Evolutionary conservation across 2,329 filamentous ascomycete genomes (phyloP).

Genomic region (Stachybotrys chartarum): DNA sequence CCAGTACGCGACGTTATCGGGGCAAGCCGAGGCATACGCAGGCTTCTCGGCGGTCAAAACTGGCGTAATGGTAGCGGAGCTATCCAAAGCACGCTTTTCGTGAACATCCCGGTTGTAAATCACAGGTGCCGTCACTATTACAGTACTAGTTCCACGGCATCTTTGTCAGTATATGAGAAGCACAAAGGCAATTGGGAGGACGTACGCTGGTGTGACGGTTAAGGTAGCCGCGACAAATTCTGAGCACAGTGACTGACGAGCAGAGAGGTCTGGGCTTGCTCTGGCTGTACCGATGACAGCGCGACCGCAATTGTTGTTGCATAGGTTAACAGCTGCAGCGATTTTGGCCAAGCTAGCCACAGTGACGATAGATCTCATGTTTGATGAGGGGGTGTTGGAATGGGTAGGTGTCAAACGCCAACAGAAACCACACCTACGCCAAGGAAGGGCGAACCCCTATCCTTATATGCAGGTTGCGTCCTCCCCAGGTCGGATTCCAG

Average conservation of each 20-base stretch:
- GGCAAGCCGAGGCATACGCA: constrained; percentile 9
- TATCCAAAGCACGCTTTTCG: neutral
- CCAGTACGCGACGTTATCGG: constrained; percentile 8
- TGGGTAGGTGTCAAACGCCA: neutral
- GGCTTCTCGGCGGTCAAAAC: constrained; percentile 1
- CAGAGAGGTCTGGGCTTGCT: neutral
- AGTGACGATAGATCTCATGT: neutral
- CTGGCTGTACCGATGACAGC: neutral
- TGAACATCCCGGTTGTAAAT: neutral
- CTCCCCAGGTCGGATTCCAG: too few species aligned
- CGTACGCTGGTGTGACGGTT: neutral
- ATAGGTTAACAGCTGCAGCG: neutral
- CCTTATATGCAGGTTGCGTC: too few species aligned
- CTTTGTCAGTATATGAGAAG: neutral
- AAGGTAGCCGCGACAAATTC: neutral
- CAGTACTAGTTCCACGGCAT: neutral
- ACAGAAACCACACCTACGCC: too few species aligned
- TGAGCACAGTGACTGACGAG: neutral
- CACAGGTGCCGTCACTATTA: neutral
- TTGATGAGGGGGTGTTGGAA: neutral
- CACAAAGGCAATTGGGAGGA: neutral
- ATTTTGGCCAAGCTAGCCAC: neutral
- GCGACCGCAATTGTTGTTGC: neutral
- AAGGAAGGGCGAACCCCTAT: neutral
- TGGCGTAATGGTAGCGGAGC: neutral